Evolutionary conservation across 176 grass and related monocot genomes (phyloP), one percentile per base, ranked within the genome.

Genomic region (Musa troglodytarum): DNA sequence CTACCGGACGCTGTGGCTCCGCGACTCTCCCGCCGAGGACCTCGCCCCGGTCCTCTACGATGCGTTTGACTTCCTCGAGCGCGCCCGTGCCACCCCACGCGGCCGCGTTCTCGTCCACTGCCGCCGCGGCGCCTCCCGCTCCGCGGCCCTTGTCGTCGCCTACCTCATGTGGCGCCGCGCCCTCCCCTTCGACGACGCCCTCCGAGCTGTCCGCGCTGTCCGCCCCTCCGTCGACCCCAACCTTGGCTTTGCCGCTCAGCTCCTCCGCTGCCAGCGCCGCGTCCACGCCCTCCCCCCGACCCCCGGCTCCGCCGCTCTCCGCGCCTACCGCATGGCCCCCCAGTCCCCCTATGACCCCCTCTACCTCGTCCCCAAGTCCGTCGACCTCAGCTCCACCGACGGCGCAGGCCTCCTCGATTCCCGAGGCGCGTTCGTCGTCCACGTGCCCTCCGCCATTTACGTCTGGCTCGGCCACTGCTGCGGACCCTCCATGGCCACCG

Each of bases 111-210:
- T 88, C 34, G 86, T 88, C 11, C 86, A 88, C 73, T 88, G 86
- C 73, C 68, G 80, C 52, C 73, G 68, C 11, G 86, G 86, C 23
- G 78, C 81, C 17, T 88, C 86, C 63, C 65, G 86, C 21, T 88
- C 86, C 1, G 86, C 86, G 1, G 74, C 86, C 14, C 66, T 88
- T 12, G 86, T 81, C 16, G 74, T 84, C 15, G 86, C 86, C 2
- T 88, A 88, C 79, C 78, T 88, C n/a, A 88, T 88, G 86, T 88
- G 86, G 86, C 86, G 78, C 68, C 73, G 80, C 29, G 56, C 66
- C 5, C 26, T 88, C 21, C 61, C 77, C 5, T 88, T 81, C 63
- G 81, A 88, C 51, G 81, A 74, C 6, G 86, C 86, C 29, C 78
- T 88, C 51, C 81, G 81, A 20, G 71, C 55, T 49, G 81, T 88